Percentiles rank a stretch among this genome's conserved stretches.
Conservation (phyloP, 441 rosid genomes). For the Pelargonium citronellum region DNA sequence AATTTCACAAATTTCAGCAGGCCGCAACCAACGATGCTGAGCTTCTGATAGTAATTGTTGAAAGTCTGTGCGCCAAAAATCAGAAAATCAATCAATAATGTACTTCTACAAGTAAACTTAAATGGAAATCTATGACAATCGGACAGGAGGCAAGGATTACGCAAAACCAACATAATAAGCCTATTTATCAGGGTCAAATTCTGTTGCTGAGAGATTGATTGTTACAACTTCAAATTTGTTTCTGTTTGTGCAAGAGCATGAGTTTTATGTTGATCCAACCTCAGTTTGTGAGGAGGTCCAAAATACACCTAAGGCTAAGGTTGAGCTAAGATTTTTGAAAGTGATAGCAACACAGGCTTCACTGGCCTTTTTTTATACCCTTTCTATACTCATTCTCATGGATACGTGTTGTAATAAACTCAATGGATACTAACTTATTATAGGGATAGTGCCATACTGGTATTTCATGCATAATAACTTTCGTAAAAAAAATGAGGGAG, state of each 20-base stretch:
- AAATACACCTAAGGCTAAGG: neutral
- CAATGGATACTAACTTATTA: too few relatives aligned
- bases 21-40: constrained; percentile 88
- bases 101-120: neutral
- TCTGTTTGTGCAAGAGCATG: neutral
- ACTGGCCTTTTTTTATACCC: neutral
- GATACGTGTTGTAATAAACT: too few relatives aligned
- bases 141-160: neutral
- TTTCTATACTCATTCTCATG: neutral
- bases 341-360: neutral
- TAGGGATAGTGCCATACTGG: too few relatives aligned
- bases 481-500: too few relatives aligned
- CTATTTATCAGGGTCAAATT: neutral
- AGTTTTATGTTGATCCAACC: neutral
- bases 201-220: neutral
- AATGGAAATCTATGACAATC: neutral
- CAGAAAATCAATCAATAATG: constrained; percentile 9
- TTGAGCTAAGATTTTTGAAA: neutral
- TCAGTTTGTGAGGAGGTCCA: neutral
- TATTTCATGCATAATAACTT: too few relatives aligned
- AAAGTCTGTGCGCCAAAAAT: constrained; percentile 47
- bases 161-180: neutral
- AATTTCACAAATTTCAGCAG: constrained; percentile 93
- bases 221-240: neutral
- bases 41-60: constrained; percentile 72